These are phyloP conservation scores for Papiliotrema fonsecae DNA, from an alignment of 1,284 basidiomycete species.

Conservation along the genomic window DNA sequence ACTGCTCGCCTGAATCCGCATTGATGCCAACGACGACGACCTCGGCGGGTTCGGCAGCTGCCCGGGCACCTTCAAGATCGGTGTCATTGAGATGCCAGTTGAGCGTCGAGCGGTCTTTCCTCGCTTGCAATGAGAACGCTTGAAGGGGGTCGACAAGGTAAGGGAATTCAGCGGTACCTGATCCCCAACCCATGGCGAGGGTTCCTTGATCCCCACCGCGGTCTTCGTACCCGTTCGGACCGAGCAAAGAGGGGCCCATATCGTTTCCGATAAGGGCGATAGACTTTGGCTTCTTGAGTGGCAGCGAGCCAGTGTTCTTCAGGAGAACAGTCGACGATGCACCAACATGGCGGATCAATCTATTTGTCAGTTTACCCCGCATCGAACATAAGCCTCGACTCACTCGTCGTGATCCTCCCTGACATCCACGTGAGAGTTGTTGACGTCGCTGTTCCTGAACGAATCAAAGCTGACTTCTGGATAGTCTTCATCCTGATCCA, in stretches of 20 bases:
- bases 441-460: slow-evolving; percentile 14
- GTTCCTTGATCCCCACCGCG: slow-evolving; percentile 53
- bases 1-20: slow-evolving; percentile 68
- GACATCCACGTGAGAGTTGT: slow-evolving; percentile 63
- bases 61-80: slow-evolving; percentile 48
- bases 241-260: slow-evolving; percentile 62
- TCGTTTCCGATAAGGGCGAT: slow-evolving; percentile 65
- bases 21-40: slow-evolving; percentile 64
- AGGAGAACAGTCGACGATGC: slow-evolving; percentile 66
- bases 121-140: slow-evolving; percentile 60
- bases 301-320: slow-evolving; percentile 63
- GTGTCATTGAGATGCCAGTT: slow-evolving; percentile 55
- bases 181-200: slow-evolving; percentile 82
- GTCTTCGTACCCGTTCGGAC: slow-evolving; percentile 69
- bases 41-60: slow-evolving; percentile 54
- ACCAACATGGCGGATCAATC: slow-evolving; percentile 69
- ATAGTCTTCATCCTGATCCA: slow-evolving; percentile 59
- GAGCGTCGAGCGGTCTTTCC: slow-evolving; percentile 54
- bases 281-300: slow-evolving; percentile 50
- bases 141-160: slow-evolving; percentile 58
- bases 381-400: slow-evolving; percentile 6
- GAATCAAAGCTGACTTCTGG: slow-evolving; percentile 49
- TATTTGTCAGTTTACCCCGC: slow-evolving; percentile 23
- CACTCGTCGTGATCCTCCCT: slow-evolving; percentile 63
- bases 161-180: slow-evolving; percentile 54